These are phyloP conservation scores for Daphne laureola DNA, from an alignment of 441 rosid species.

Conservation along the genomic window DNA sequence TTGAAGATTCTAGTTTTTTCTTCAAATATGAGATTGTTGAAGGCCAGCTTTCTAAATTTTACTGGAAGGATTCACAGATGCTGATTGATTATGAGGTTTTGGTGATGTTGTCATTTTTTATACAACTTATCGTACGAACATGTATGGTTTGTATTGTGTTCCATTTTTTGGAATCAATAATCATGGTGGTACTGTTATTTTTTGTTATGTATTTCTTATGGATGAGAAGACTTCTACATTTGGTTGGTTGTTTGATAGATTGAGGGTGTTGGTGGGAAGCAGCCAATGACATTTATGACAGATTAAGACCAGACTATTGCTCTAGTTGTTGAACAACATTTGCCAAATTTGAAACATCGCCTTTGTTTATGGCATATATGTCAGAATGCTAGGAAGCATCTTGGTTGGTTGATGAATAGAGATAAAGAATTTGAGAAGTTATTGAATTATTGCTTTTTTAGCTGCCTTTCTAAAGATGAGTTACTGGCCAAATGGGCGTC, in stretches of 20 bases:
- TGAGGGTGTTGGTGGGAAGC: not conserved
- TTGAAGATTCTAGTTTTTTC: too few species aligned
- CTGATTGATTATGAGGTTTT: not conserved
- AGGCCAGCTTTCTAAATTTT: not conserved
- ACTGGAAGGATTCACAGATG: not conserved
- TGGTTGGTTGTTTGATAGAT: not conserved
- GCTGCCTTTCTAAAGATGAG: too few species aligned
- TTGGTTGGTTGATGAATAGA: too few species aligned
- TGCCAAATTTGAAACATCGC: not conserved
- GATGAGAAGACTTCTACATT: not conserved
- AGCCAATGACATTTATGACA: too few species aligned
- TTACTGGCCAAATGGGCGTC: too few species aligned
- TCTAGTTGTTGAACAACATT: slow-evolving; percentile 13
- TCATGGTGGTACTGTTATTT: not conserved
- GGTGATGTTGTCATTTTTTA: not conserved
- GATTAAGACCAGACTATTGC: too few species aligned
- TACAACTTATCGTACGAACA: slow-evolving; percentile 2
- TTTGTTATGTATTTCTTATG: not conserved
- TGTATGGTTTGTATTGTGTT: slow-evolving; percentile 2
- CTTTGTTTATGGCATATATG: too few species aligned
- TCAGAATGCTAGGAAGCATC: too few species aligned
- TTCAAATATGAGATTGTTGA: not conserved
- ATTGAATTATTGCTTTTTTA: too few species aligned
- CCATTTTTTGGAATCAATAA: slow-evolving; percentile 1
- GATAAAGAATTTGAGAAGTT: too few species aligned